These are phyloP conservation scores for Pseudogymnoascus sp. DNA, from an alignment of 2,329 filamentous ascomycete species.

Conservation along the genomic window DNA sequence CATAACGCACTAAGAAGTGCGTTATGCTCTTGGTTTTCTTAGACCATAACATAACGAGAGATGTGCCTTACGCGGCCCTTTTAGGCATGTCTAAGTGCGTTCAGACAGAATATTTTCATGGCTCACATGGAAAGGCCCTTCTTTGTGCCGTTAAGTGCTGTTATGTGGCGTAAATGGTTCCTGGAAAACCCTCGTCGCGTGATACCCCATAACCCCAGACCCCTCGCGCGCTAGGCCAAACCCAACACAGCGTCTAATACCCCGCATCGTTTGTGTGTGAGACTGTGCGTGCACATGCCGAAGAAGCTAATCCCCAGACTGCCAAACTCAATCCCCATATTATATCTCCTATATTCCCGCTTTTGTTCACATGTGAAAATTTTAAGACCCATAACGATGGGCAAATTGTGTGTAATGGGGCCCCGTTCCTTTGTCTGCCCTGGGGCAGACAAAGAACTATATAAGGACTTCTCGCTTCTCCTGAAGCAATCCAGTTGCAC, in stretches of 20 bases:
- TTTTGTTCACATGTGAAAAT: background rate
- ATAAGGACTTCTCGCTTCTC: background rate
- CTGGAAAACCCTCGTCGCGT: background rate
- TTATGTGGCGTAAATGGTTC: background rate
- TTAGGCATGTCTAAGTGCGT: background rate
- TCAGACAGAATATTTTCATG: background rate
- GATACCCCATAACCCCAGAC: conserved; percentile 2
- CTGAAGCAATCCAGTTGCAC: background rate
- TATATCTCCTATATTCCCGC: background rate
- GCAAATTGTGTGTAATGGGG: background rate
- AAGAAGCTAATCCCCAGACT: background rate
- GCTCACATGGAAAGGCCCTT: background rate
- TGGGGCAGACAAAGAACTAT: background rate
- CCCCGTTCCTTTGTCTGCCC: background rate
- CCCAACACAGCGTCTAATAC: background rate
- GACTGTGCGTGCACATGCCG: background rate
- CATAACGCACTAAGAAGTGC: background rate
- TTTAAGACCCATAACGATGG: background rate
- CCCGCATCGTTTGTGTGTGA: background rate
- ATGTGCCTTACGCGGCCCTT: background rate
- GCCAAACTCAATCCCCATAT: conserved; percentile 1
- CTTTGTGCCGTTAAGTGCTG: too few species aligned
- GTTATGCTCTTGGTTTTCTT: background rate
- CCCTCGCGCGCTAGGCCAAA: background rate
- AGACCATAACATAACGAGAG: background rate